Base-by-base conservation (phyloP, 2,329 filamentous ascomycete genomes). In the Cladophialophora exuberans region DNA sequence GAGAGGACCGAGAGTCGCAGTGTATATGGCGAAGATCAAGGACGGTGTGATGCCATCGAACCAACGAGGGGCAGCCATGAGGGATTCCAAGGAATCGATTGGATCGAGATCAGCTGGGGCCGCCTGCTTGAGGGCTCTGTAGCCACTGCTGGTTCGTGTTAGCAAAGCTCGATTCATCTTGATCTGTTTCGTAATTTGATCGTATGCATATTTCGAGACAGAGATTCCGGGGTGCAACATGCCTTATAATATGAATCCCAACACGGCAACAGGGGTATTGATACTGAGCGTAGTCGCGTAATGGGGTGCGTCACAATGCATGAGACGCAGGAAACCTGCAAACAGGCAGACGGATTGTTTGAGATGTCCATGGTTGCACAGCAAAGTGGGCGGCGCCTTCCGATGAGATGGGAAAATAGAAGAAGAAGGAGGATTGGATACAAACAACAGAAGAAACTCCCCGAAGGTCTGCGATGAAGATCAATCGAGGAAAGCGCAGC, bases 1-100 rank as follows among this genome's bases (percentile, higher is more conserved):
- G 39, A 97, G 81, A 2, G 94, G 90, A 1, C 93, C 94, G 15
- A 97, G 75, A 0, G 91, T 95, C 39, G 88, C 83, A 58, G 93
- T 78, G 58, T 84, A 75, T 54, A 97, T 82, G 43, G 94, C 75
- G 67, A 89, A 83, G 66, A 94, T 69, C 64, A 97, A 83, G 15
- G 51, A 61, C 1, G 30, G 52, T 11, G 58, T 56, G 17, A 54
- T 42, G 11, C 46, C 46, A 18, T 7, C 30, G 3, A 35, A 28
- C 33, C 20, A n/a, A n/a, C n/a, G 18, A n/a, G 44, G 28, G 7
- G 30, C 11, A 22, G 54, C 45, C 51, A 54, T 60, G 23, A 35
- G 33, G 36, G 22, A n/a, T 36, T 58, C 39, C 20, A 30, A 22
- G 33, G 18, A 25, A 13, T 45, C 30, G 36, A 26, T 10, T 7